phyloP scores from a whole-genome alignment of 2,329 filamentous ascomycete genomes.

The Ophiognomonia clavigignenti-juglandacearum region DNA sequence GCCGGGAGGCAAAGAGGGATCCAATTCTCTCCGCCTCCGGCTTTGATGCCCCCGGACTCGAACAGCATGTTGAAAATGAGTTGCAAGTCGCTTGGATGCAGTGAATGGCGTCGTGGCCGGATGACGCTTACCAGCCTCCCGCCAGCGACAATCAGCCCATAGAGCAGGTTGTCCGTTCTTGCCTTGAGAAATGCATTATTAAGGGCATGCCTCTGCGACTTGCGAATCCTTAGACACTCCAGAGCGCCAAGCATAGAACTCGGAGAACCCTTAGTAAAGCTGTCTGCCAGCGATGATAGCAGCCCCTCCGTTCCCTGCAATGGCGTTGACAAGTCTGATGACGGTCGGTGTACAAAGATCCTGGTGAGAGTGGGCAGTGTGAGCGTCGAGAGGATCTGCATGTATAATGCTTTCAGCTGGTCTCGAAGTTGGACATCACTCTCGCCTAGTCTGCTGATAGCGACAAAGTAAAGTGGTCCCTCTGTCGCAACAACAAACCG shows the following conservation, averaged over 20 bases:
- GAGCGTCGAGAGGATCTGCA: constrained; percentile 94
- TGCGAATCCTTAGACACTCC: constrained; percentile 88
- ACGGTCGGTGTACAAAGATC: constrained; percentile 85
- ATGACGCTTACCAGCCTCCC: constrained; percentile 93
- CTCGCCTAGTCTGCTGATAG: constrained; percentile 87
- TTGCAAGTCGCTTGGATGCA: constrained; percentile 92
- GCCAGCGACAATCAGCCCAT: constrained; percentile 88
- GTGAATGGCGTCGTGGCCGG: constrained; percentile 85
- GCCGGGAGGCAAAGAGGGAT: constrained; percentile 92
- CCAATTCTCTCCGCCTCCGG: constrained; percentile 92
- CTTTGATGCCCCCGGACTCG: constrained; percentile 85
- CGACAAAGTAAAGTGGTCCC: constrained; percentile 87
- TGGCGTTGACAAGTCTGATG: constrained; percentile 86
- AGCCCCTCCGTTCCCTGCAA: constrained; percentile 88
- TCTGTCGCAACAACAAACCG: constrained; percentile 82
- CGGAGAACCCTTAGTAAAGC: constrained; percentile 87
- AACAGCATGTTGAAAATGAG: constrained; percentile 99
- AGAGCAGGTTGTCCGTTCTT: constrained; percentile 73
- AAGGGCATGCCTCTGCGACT: constrained; percentile 78
- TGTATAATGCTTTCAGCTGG: constrained; percentile 91
- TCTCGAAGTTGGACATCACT: constrained; percentile 82
- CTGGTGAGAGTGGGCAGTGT: constrained; percentile 82
- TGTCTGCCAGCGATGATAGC: constrained; percentile 87
- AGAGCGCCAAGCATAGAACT: constrained; percentile 84
- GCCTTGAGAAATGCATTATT: constrained; percentile 82